Evolutionary conservation across 768 basidiomycete genomes (phyloP), one percentile per base, ranked within the genome.

Genomic region (Tricholoma sp.): DNA sequence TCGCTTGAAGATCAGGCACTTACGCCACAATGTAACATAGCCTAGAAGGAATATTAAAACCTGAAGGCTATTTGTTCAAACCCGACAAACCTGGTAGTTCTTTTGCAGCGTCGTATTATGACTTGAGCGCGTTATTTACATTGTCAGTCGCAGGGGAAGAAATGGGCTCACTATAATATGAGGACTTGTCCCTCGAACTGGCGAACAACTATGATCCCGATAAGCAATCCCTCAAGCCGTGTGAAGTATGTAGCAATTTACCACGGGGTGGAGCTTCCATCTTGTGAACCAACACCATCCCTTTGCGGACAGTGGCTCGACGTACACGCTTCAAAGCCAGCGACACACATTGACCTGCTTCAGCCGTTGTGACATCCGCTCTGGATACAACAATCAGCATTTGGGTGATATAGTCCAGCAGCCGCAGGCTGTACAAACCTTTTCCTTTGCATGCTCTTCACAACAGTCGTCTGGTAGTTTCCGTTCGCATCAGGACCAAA

Each of bases 401-500:
- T n/a, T 6, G 47, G 5, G 12, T 6, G 3, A 31, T 42, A 10
- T 42, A 24, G 24, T 20, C 41, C 41, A 24, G 24, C 24, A 24
- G 18, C 6, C 6, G 12, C 4, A 13, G 28, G 5, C 28, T 28
- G 17, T 32, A 66, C 78, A 33, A 49, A 88, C 89, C 91, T 75
- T 70, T 98, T 99, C 56, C 95, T 82, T 72, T 98, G 95, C 74
- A 99, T 99, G 61, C 85, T 89, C 75, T 91, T 93, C 59, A 99
- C 76, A 8, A 84, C 74, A 0, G 91, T 91, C 37, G 81, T 79
- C 59, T 85, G 82, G 70, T 88, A 98, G 63, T 90, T 86, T 2
- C 96, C 96, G 53, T 94, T 91, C 0, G 91, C 83, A 68, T 99
- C 97, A 1, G 97, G 97, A 1, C 96, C 97, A 49, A 97, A 75